phyloP scores from a whole-genome alignment of 768 basidiomycete genomes.

The Suillus cothurnatus region DNA sequence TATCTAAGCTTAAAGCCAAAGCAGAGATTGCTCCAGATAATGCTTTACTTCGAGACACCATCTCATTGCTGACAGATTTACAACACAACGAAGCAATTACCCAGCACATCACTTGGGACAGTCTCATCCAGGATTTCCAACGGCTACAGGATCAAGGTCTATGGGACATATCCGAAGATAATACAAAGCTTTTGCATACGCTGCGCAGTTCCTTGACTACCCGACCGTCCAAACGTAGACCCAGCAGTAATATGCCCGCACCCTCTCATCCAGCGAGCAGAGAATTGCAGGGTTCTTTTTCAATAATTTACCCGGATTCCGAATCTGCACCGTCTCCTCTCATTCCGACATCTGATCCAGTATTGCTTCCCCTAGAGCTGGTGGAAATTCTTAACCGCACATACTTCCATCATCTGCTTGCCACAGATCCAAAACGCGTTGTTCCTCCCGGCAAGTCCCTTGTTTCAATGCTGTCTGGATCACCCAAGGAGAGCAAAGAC shows the following conservation, averaged over 20 bases:
- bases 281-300: constrained; percentile 12
- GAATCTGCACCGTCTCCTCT: constrained; percentile 18
- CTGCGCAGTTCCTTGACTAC: constrained; percentile 21
- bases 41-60: constrained; percentile 23
- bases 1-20: constrained; percentile 25
- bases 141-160: constrained; percentile 26
- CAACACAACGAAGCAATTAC: constrained; percentile 24
- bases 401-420: constrained; percentile 69
- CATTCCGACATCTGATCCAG: constrained; percentile 23
- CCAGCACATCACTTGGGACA: constrained; percentile 26
- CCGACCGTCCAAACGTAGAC: neutral
- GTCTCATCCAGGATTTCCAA: constrained; percentile 21
- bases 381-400: constrained; percentile 57
- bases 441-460: constrained; percentile 76
- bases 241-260: neutral
- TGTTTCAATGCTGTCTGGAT: constrained; percentile 56
- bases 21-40: constrained; percentile 14
- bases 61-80: constrained; percentile 21
- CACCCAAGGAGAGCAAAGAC: constrained; percentile 19
- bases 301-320: constrained; percentile 19
- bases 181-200: constrained; percentile 29
- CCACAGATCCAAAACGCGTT: constrained; percentile 57
- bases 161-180: constrained; percentile 29
- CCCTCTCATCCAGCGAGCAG: neutral
- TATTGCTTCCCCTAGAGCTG: constrained; percentile 55